Evolutionary conservation across 805 yeast genomes (phyloP), one percentile per base, ranked within the genome.

Genomic region (Candida sanyiensis): DNA sequence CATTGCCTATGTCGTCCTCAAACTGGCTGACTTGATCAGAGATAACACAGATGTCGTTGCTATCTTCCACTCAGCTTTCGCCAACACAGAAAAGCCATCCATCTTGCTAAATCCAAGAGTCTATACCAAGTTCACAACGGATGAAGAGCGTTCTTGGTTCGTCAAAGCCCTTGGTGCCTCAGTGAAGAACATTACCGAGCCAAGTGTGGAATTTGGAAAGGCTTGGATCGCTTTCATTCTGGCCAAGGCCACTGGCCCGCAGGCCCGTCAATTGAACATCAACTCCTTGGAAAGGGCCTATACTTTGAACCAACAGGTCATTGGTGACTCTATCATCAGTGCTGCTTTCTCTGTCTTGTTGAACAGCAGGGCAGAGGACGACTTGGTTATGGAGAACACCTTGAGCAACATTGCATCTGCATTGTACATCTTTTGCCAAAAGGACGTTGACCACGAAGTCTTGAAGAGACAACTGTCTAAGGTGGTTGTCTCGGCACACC

Each of bases 121-220:
- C 5, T 69, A 68, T 46, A 58, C 73, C 13, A 81, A 81, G 46
- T 58, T 80, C 26, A 29, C 58, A 0, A 46, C 70, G 3, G 59
- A 54, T 1, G 63, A 56, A 6, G 83, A 78, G 43, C 71, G 66
- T 33, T 39, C 47, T 8, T 80, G 84, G 86, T 73, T 68, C 44
- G 57, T 70, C 7, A 56, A 64, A 33, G 72, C 82, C 1, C 54
- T 80, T 28, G 48, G 46, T 10, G 51, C 69, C 0, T 42, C 68
- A 4, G 46, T 66, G 5, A 30, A 40, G 2, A 33, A 45, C 28
- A 38, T 59, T 8, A 29, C 42, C 4, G 51, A 54, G 3, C 22
- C 47, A 11, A 50, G 51, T 16, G 26, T 24, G 0, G 49, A 44
- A 0, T 46, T 58, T 30, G 59, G 83, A 10, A 56, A 56, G 33